Conservation (phyloP, 1,284 basidiomycete genomes). For the Prillingera fragicola region DNA sequence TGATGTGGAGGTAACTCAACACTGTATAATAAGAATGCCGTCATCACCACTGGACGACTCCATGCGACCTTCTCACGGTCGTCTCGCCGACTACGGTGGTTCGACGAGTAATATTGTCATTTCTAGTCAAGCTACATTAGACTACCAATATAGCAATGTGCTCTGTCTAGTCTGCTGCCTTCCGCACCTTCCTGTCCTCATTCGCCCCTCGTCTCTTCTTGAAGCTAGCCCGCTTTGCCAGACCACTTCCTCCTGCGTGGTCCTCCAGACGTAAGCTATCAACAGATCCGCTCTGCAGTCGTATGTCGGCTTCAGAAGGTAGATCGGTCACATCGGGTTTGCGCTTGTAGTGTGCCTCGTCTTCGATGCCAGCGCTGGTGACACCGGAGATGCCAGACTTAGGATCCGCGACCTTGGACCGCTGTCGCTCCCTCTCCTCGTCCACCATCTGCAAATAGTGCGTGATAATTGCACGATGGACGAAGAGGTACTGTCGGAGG, state of each 20-base stretch:
- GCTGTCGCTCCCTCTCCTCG: slow-evolving; percentile 50
- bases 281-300: slow-evolving; percentile 4
- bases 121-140: too few relatives aligned
- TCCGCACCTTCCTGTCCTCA: neutral
- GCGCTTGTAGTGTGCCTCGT: slow-evolving; percentile 37
- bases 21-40: too few relatives aligned
- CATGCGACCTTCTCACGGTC: too few relatives aligned
- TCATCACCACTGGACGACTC: too few relatives aligned
- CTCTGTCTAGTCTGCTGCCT: too few relatives aligned
- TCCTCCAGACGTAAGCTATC: slow-evolving; percentile 2
- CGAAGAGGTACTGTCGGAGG: slow-evolving; percentile 81
- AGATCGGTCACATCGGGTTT: slow-evolving; percentile 43
- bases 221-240: slow-evolving; percentile 44
- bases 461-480: slow-evolving; percentile 76
- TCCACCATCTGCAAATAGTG: slow-evolving; percentile 71
- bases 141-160: too few relatives aligned
- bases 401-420: neutral
- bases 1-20: too few relatives aligned
- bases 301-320: slow-evolving; percentile 17
- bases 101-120: too few relatives aligned
- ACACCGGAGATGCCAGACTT: neutral
- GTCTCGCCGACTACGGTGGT: too few relatives aligned
- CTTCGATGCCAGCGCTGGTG: slow-evolving; percentile 24
- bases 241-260: slow-evolving; percentile 12
- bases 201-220: slow-evolving; percentile 26